Conservation (phyloP, 1,284 basidiomycete genomes). For the Rhizopogon hawkerae region DNA sequence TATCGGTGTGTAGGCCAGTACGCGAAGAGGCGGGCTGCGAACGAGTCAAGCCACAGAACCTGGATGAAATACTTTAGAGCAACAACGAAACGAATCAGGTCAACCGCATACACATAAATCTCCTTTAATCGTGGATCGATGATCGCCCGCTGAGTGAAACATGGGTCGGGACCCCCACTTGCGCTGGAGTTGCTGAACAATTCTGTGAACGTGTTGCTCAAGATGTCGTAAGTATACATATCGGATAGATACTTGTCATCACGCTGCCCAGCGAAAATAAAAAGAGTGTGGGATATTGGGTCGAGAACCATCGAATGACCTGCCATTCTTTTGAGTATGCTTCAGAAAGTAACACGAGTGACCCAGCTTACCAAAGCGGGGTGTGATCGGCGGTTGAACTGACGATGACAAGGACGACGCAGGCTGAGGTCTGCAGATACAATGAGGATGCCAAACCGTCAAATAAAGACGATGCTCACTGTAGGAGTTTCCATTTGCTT, state of each 20-base stretch:
- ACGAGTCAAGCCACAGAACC: conserved; percentile 53
- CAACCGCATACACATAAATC: conserved; percentile 56
- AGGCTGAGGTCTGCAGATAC: conserved; percentile 27
- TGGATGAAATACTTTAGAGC: conserved; percentile 17
- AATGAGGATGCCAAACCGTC: background rate
- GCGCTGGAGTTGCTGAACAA: conserved; percentile 50
- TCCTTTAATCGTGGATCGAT: conserved; percentile 56
- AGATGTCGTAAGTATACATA: conserved; percentile 65
- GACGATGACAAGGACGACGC: conserved; percentile 14
- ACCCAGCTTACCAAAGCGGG: conserved; percentile 48
- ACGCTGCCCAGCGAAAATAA: conserved; percentile 64
- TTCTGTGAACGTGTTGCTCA: conserved; percentile 49
- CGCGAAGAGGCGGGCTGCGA: conserved; percentile 30
- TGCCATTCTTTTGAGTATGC: conserved; percentile 16
- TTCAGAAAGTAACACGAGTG: background rate
- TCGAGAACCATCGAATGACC: conserved; percentile 77
- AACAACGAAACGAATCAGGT: background rate
- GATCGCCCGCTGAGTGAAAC: conserved; percentile 63
- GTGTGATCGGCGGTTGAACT: conserved; percentile 36
- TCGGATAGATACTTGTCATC: conserved; percentile 59
- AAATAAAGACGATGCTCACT: conserved; percentile 38
- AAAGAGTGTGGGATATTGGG: conserved; percentile 44
- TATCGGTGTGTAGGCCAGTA: conserved; percentile 40
- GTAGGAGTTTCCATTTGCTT: conserved; percentile 56
- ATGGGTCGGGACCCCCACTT: conserved; percentile 55